A percentile compares a stretch with the other conserved stretches of the same genome.
Conservation (phyloP, 2,329 filamentous ascomycete species). For the Curvularia sp. region DNA sequence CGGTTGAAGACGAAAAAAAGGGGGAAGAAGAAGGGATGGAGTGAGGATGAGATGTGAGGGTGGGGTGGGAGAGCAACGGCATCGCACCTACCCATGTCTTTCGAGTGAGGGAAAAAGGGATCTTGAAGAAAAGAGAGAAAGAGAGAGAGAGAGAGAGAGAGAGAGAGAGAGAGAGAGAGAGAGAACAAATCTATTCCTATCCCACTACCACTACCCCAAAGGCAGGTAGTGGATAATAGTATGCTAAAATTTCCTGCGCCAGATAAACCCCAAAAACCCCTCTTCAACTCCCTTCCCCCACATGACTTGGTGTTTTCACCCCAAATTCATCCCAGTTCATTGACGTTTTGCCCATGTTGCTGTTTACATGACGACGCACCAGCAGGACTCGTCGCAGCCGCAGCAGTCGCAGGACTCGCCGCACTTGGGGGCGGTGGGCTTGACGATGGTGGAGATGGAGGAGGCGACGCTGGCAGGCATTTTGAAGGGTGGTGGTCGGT, state of each 20-base stretch:
- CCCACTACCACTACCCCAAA: not conserved
- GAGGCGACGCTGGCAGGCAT: constrained; percentile 48
- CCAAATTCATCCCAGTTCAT: too few species aligned
- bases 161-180: not conserved
- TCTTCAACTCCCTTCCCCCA: not conserved
- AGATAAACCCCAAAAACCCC: not conserved
- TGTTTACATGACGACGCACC: constrained; percentile 18
- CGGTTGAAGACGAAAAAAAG: too few species aligned
- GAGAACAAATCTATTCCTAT: not conserved
- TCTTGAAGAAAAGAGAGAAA: not conserved
- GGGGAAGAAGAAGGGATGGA: too few species aligned
- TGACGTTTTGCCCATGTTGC: too few species aligned
- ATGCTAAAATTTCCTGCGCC: not conserved
- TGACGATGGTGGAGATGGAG: constrained; percentile 48
- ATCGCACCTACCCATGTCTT: too few species aligned
- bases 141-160: not conserved
- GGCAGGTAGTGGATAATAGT: not conserved
- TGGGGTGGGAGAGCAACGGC: too few species aligned
- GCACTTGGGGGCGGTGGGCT: constrained; percentile 45
- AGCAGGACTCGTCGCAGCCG: constrained; percentile 49
- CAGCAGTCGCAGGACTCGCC: constrained; percentile 51
- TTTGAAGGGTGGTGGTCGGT: constrained; percentile 15
- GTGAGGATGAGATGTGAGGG: too few species aligned
- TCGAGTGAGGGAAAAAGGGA: too few species aligned
- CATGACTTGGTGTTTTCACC: too few species aligned